Percentiles rank a stretch among this genome's conserved stretches.
Evolutionary conservation across 306 rosid genomes (phyloP).

Genomic region (Benincasa hispida): DNA sequence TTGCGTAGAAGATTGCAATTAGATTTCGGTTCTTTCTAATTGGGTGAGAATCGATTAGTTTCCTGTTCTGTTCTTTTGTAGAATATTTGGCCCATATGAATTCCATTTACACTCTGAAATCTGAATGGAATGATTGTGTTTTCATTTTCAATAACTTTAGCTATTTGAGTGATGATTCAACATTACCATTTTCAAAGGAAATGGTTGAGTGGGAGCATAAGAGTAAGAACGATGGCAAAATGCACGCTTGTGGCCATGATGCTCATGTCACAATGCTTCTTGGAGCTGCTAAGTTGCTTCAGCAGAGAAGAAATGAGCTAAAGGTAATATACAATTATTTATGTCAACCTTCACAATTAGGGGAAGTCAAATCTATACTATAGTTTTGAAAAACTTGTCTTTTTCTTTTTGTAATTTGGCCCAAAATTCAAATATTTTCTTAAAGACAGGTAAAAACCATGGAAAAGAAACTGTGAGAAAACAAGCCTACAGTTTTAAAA

Average conservation of each 20-base stretch:
- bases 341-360: not conserved
- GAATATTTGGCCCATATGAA: not conserved
- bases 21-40: not conserved
- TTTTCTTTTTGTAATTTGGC: too few relatives aligned
- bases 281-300: conserved; percentile 56
- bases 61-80: not conserved
- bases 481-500: too few relatives aligned
- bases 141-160: not conserved
- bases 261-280: conserved; percentile 50
- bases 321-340: conserved; percentile 17
- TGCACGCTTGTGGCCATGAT: conserved; percentile 66
- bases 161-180: not conserved
- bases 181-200: conserved; percentile 22
- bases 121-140: not conserved
- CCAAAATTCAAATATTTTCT: not conserved
- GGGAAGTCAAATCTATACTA: not conserved
- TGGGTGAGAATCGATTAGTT: not conserved
- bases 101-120: not conserved
- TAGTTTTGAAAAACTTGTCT: too few relatives aligned
- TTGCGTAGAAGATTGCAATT: not conserved
- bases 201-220: conserved; percentile 56
- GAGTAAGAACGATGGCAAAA: conserved; percentile 39
- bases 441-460: not conserved
- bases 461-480: not conserved
- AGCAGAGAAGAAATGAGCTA: conserved; percentile 18